These are phyloP conservation scores for Ganoderma lucidum DNA, from an alignment of 1,284 basidiomycete genomes.

Conservation along the genomic window DNA sequence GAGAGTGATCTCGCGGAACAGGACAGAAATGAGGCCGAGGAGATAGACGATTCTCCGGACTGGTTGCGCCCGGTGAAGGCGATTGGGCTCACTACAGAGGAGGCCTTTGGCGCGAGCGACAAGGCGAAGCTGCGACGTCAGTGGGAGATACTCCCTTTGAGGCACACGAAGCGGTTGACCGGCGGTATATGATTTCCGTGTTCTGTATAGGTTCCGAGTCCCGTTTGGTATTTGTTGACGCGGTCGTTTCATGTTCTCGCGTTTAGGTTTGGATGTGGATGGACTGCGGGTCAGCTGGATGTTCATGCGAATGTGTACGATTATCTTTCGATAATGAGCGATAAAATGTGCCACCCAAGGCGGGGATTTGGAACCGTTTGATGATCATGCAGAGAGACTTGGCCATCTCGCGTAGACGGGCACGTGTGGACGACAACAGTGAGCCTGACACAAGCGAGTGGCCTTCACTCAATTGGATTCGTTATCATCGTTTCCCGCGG, in stretches of 20 bases:
- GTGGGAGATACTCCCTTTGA: constrained; percentile 51
- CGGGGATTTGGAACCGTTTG: neutral
- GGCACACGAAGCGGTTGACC: constrained; percentile 39
- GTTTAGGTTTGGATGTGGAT: neutral
- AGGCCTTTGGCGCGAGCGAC: constrained; percentile 37
- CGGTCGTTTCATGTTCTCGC: neutral
- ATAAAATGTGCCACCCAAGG: neutral
- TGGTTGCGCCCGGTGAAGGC: constrained; percentile 50
- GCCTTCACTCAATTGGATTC: neutral
- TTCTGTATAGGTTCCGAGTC: neutral
- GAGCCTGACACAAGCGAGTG: neutral
- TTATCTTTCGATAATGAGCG: neutral
- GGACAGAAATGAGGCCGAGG: constrained; percentile 77
- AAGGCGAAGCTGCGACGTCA: constrained; percentile 44
- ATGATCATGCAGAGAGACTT: neutral
- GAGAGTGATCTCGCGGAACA: constrained; percentile 82
- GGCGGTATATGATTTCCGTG: constrained; percentile 14
- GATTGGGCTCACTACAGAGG: constrained; percentile 46
- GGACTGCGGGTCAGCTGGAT: constrained; percentile 2
- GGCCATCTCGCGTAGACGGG: neutral
- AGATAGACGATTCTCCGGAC: constrained; percentile 77
- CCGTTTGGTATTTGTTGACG: neutral
- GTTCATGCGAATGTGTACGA: constrained; percentile 3
- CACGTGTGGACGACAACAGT: neutral
- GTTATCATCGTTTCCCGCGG: neutral